Percentiles rank a stretch among this genome's conserved stretches.
These are phyloP conservation scores for Aegilops tauschii DNA, from an alignment of 176 grass and related monocot genomes.

Conservation along the genomic window DNA sequence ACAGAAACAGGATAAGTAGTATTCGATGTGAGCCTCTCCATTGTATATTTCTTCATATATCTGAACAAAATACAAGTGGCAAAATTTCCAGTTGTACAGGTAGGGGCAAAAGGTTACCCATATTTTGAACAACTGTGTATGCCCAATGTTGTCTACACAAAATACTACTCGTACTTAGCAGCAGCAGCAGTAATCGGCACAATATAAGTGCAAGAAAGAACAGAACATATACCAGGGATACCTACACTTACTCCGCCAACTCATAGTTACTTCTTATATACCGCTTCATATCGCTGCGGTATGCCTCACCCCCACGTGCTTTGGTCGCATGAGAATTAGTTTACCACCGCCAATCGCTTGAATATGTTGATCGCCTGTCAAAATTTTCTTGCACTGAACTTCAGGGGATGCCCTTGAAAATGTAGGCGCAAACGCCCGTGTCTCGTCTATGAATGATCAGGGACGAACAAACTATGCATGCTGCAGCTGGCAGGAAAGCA, in stretches of 20 bases:
- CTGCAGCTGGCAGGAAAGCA: neutral
- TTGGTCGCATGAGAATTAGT: neutral
- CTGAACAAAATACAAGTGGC: neutral
- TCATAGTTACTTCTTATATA: conserved; percentile 22
- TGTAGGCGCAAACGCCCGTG: neutral
- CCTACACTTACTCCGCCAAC: neutral
- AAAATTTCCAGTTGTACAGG: conserved; percentile 11
- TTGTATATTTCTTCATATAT: neutral
- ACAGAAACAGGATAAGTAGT: neutral
- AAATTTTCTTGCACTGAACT: neutral
- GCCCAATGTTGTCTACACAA: conserved; percentile 4
- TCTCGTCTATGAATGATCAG: neutral
- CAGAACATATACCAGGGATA: neutral
- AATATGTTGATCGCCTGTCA: neutral
- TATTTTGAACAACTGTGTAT: neutral
- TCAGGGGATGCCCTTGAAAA: neutral
- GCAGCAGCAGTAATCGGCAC: neutral
- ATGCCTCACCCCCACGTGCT: neutral
- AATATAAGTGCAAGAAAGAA: neutral
- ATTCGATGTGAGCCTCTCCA: neutral
- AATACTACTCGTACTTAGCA: neutral
- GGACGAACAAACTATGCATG: neutral
- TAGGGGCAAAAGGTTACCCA: neutral
- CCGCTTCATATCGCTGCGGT: neutral
- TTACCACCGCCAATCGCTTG: neutral